Evolutionary conservation across 164 flowering plant genomes (phyloP).

Genomic region (Nelumbo lutea): DNA sequence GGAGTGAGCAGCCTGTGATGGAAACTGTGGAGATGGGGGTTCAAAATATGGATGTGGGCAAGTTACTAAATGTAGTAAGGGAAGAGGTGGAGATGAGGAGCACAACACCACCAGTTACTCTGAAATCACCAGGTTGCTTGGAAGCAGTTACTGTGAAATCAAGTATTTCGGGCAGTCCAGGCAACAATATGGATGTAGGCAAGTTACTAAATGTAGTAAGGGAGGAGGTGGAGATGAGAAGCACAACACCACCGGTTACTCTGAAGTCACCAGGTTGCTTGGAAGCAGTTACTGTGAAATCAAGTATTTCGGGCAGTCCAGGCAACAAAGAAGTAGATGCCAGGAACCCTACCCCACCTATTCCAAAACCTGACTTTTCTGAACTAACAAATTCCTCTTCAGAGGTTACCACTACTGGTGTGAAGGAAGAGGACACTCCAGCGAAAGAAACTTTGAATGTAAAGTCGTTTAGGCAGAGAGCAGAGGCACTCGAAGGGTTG

Average conservation of each 20-base stretch:
- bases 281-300: constrained; percentile 26
- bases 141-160: constrained; percentile 31
- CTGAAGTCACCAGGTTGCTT: constrained; percentile 35
- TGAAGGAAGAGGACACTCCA: constrained; percentile 43
- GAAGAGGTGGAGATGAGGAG: constrained; percentile 57
- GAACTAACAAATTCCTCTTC: constrained; percentile 33
- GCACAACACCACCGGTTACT: constrained; percentile 21
- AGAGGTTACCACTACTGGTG: constrained; percentile 2
- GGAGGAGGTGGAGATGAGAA: constrained; percentile 41
- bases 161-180: constrained; percentile 28
- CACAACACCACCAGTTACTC: constrained; percentile 23
- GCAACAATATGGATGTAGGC: constrained; percentile 52
- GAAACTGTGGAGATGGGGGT: constrained; percentile 64
- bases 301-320: constrained; percentile 32
- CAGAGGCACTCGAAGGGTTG: constrained; percentile 94
- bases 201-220: constrained; percentile 52
- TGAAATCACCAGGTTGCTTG: constrained; percentile 34
- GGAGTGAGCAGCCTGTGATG: constrained; percentile 59
- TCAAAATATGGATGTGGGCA: constrained; percentile 66
- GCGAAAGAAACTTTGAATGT: constrained; percentile 79
- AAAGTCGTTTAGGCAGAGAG: constrained; percentile 88
- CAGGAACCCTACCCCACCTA: constrained; percentile 5
- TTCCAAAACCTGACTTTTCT: constrained; percentile 24
- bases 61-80: constrained; percentile 48
- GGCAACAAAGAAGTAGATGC: constrained; percentile 5